phyloP scores from a whole-genome alignment of 2,329 filamentous ascomycete genomes.

The Monosporascus sp. region DNA sequence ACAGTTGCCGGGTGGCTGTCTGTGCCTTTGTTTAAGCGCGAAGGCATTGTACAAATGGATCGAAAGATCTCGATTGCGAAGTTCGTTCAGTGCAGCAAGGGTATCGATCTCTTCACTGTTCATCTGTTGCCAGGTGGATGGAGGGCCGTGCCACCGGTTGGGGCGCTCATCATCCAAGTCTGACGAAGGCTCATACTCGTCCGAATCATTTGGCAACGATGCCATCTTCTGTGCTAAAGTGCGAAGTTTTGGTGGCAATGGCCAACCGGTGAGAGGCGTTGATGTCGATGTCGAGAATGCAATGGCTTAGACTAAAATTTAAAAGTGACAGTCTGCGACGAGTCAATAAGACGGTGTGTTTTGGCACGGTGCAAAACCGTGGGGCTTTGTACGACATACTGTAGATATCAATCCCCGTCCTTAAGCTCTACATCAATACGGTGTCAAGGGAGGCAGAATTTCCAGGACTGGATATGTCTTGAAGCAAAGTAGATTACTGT shows the following conservation, averaged over 20 bases:
- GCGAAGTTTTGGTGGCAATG: neutral
- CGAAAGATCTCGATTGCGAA: constrained; percentile 61
- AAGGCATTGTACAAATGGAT: constrained; percentile 77
- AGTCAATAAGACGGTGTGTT: too few relatives aligned
- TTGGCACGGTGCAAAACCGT: too few relatives aligned
- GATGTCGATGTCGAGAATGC: too few relatives aligned
- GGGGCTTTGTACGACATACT: too few relatives aligned
- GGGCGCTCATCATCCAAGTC: constrained; percentile 48
- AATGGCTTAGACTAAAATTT: too few relatives aligned
- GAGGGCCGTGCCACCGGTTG: constrained; percentile 67
- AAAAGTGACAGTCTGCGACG: too few relatives aligned
- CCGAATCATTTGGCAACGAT: constrained; percentile 10
- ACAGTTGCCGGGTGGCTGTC: constrained; percentile 1
- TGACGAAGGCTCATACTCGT: constrained; percentile 29
- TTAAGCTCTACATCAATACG: too few relatives aligned
- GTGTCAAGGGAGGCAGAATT: too few relatives aligned
- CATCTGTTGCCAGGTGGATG: constrained; percentile 60
- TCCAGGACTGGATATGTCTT: too few relatives aligned
- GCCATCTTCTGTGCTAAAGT: constrained; percentile 11
- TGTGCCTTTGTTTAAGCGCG: constrained; percentile 52
- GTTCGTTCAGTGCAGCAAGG: constrained; percentile 56
- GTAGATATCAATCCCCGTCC: too few relatives aligned
- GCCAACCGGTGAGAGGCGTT: too few relatives aligned
- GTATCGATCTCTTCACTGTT: constrained; percentile 60
- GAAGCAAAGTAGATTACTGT: too few relatives aligned